Conservation (phyloP, 169 alveolate species). For the Cryptosporidium sp. region DNA sequence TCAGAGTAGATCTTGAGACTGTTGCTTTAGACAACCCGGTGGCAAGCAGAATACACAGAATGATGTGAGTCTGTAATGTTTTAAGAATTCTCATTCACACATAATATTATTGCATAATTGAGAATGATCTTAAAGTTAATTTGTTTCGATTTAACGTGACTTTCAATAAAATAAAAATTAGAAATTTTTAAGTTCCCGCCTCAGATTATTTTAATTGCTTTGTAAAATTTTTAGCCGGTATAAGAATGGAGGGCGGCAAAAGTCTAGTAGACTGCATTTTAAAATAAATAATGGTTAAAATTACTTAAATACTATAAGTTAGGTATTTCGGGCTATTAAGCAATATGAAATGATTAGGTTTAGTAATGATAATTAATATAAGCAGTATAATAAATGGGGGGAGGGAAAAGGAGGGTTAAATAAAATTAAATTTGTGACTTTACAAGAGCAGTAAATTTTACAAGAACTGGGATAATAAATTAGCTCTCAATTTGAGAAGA, state of each 20-base stretch:
- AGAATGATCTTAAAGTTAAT: not conserved
- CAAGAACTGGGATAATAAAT: not conserved
- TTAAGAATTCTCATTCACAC: constrained; percentile 61
- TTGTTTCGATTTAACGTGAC: not conserved
- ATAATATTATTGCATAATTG: constrained; percentile 13
- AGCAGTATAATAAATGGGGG: not conserved
- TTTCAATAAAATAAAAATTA: not conserved
- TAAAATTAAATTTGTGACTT: not conserved
- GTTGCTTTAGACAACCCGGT: not conserved
- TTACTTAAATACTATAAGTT: not conserved
- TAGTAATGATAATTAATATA: not conserved
- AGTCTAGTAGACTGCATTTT: not conserved
- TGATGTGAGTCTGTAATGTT: not conserved
- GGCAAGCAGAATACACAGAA: not conserved
- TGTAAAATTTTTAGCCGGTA: constrained; percentile 1
- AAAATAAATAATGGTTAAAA: not conserved
- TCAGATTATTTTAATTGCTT: not conserved
- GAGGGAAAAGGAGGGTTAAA: constrained; percentile 30
- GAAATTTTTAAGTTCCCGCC: not conserved
- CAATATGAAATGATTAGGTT: not conserved
- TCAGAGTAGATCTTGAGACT: constrained; percentile 31
- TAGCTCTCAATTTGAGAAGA: constrained; percentile 4
- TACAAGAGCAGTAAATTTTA: constrained; percentile 3
- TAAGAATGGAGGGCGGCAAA: not conserved
- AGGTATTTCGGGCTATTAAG: not conserved